Evolutionary conservation across 441 rosid species (phyloP).

Genomic region (Erodium texanum): DNA sequence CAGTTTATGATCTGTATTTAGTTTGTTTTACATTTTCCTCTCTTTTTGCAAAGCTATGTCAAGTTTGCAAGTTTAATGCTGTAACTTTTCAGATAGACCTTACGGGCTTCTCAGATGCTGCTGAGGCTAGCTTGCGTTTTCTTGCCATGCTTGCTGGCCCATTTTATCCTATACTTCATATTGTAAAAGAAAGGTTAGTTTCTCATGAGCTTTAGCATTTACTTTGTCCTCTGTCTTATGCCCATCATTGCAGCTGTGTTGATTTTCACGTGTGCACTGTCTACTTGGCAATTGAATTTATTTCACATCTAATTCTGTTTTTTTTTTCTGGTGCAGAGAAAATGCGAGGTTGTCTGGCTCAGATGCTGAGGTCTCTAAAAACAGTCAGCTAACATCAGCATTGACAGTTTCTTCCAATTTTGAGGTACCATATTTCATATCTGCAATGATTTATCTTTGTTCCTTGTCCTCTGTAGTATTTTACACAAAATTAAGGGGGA

Average conservation of each 20-base stretch:
- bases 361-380: conserved; percentile 51
- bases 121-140: conserved; percentile 52
- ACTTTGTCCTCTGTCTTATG: not conserved
- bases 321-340: conserved; percentile 41
- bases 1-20: conserved; percentile 9
- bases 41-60: not conserved
- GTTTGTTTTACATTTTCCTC: conserved; percentile 12
- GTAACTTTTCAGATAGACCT: conserved; percentile 46
- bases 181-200: conserved; percentile 64
- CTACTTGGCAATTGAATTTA: conserved; percentile 8
- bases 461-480: not conserved
- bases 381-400: conserved; percentile 39
- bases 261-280: not conserved
- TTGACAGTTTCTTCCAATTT: conserved; percentile 71
- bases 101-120: conserved; percentile 45
- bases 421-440: conserved; percentile 39
- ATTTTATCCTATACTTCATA: conserved; percentile 61
- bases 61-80: conserved; percentile 1
- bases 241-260: conserved; percentile 2
- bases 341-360: conserved; percentile 36
- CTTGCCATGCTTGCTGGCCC: conserved; percentile 81
- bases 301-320: conserved; percentile 17
- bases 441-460: conserved; percentile 8
- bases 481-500: not conserved
- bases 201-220: not conserved